Base-by-base conservation (phyloP, 805 yeast species). In the Candida takata region DNA sequence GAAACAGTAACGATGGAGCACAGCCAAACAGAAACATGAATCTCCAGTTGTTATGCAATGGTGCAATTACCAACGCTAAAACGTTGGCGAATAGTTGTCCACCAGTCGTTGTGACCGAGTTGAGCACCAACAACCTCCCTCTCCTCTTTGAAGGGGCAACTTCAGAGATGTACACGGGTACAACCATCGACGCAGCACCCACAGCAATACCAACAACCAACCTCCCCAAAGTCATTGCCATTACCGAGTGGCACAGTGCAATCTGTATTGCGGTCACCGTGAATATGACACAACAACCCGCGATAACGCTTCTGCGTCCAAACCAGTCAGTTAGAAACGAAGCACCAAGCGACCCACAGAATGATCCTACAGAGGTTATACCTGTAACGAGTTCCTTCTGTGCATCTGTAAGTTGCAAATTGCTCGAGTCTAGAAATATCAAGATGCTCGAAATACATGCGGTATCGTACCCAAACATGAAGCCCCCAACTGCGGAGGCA, bases 151-250 rank as follows among this genome's bases (percentile, higher is more conserved):
- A 55, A 3, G 73, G 71, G 4, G 72, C 61, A 19, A 72, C 58
- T 49, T 75, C 82, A 17, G 77, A 67, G 11, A 74, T 59, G 49
- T 70, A 74, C 11, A 73, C 64, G 0, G 81, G 90, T 3, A 78
- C 75, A 27, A 78, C 65, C 47, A 80, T 82, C 0, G 87, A 72
- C 6, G 83, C 79, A 19, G 72, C 70, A 12, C 92, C 92, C 17
- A 83, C 77, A 8, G 82, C 86, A 18, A 79, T 49, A n/a, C 88
- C 88, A 12, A 82, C 71, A 23, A 77, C 54, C 21, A 73, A 65
- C 39, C 90, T 64, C 1, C 90, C 90, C 33, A 63, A 11, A 24
- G 67, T 56, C 38, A 72, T 49, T 42, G 62, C 64, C 38, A 54
- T 43, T 51, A 76, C 63, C 11, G 60, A 54, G 16, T 51, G 40